Percentiles rank a stretch among this genome's conserved stretches.
Evolutionary conservation across 2,329 filamentous ascomycete genomes (phyloP).

Genomic region (Juglanconis juglandina): DNA sequence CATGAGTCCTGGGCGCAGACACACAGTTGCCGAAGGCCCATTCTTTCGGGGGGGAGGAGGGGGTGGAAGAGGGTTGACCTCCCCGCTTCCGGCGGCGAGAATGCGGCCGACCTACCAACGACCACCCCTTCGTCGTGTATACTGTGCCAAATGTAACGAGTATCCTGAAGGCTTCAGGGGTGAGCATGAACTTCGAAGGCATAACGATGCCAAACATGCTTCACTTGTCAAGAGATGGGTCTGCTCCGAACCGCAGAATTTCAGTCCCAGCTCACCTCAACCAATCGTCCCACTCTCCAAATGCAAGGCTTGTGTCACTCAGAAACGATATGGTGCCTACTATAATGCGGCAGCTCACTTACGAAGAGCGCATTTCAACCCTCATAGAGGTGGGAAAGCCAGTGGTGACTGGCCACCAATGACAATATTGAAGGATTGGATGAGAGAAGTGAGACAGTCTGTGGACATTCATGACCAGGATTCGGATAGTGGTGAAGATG

Average conservation of each 20-base stretch:
- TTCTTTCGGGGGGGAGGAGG: conserved; percentile 35
- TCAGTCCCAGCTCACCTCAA: conserved; percentile 36
- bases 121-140: conserved; percentile 65
- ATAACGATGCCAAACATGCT: conserved; percentile 58
- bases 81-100: conserved; percentile 38
- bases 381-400: conserved; percentile 52
- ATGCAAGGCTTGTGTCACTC: conserved; percentile 55
- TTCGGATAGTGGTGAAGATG: conserved; percentile 52
- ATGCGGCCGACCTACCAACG: conserved; percentile 46
- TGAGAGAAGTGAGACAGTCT: conserved; percentile 55
- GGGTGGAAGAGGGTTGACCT: conserved; percentile 33
- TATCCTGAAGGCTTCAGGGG: conserved; percentile 85
- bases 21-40: conserved; percentile 46
- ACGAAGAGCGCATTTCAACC: conserved; percentile 55
- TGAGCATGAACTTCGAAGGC: conserved; percentile 77
- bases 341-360: conserved; percentile 59
- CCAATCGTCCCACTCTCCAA: conserved; percentile 51
- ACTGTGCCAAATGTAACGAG: conserved; percentile 74
- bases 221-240: conserved; percentile 54
- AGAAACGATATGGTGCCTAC: conserved; percentile 57
- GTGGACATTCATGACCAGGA: conserved; percentile 44
- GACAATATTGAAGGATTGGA: conserved; percentile 57
- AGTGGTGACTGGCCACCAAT: conserved; percentile 59
- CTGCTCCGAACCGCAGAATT: conserved; percentile 47
- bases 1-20: conserved; percentile 32